Evolutionary conservation across 352 stramenopile genomes (phyloP).

Genomic region (Saprolegnia diclina): DNA sequence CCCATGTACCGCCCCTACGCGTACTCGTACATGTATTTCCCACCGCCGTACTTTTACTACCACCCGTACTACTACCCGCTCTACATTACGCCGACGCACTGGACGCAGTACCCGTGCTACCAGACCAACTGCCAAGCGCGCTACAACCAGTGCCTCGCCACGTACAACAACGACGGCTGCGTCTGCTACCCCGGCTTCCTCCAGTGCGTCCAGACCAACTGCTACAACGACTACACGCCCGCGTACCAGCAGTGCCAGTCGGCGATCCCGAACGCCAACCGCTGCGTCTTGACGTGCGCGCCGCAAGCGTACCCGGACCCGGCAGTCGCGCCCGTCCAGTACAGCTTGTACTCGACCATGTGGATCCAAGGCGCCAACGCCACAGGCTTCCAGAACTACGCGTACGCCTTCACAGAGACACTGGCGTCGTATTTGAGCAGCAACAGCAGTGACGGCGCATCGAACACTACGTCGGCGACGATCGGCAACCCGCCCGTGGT

Average conservation of each 20-base stretch:
- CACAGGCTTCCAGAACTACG: neutral
- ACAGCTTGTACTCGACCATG: neutral
- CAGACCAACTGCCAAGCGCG: slow-evolving; percentile 18
- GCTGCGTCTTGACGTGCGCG: slow-evolving; percentile 19
- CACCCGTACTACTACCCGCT: slow-evolving; percentile 3
- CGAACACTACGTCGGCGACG: neutral
- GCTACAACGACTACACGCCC: slow-evolving; percentile 21
- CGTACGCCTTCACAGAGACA: slow-evolving; percentile 12
- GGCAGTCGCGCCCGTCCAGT: slow-evolving; percentile 6
- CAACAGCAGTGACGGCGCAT: neutral
- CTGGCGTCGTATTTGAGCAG: neutral
- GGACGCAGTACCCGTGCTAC: slow-evolving; percentile 18
- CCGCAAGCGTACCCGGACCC: slow-evolving; percentile 16
- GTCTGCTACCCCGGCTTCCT: slow-evolving; percentile 24
- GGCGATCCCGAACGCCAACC: neutral
- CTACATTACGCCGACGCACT: neutral
- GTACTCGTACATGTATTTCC: slow-evolving; percentile 10
- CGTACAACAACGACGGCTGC: slow-evolving; percentile 19
- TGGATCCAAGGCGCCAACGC: slow-evolving; percentile 22
- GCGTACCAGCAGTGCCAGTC: slow-evolving; percentile 20
- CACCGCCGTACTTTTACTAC: neutral
- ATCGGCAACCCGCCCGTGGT: slow-evolving; percentile 5
- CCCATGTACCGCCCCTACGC: neutral
- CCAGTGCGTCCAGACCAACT: slow-evolving; percentile 6
- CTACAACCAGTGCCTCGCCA: slow-evolving; percentile 19